Evolutionary conservation across 805 yeast species (phyloP).

Genomic region (Hemisphaericaspora nanyangensis): DNA sequence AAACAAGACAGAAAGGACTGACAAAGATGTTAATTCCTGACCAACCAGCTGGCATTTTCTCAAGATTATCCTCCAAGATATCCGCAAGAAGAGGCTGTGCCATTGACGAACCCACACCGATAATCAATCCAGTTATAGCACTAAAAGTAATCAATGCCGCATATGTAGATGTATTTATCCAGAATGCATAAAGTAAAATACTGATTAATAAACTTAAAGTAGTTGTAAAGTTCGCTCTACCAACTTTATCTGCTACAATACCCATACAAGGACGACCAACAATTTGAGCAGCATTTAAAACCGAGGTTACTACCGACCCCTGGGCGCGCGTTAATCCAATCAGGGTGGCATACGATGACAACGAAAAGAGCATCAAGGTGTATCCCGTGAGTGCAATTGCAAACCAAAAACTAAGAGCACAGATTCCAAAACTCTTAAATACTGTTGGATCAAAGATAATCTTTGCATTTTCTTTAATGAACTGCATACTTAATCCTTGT

Average conservation of each 20-base stretch:
- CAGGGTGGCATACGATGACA: slow-evolving; percentile 36
- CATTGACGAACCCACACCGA: slow-evolving; percentile 28
- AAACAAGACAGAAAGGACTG: slow-evolving; percentile 33
- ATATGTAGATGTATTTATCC: slow-evolving; percentile 35
- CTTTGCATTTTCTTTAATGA: slow-evolving; percentile 19
- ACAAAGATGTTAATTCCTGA: slow-evolving; percentile 33
- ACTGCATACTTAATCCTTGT: slow-evolving; percentile 17
- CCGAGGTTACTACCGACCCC: slow-evolving; percentile 30
- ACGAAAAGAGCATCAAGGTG: slow-evolving; percentile 30
- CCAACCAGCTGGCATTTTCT: slow-evolving; percentile 38
- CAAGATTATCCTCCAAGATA: slow-evolving; percentile 13
- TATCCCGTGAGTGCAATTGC: slow-evolving; percentile 36
- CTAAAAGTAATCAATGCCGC: slow-evolving; percentile 28
- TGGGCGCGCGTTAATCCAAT: slow-evolving; percentile 41
- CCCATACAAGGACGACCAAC: slow-evolving; percentile 52
- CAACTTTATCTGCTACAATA: slow-evolving; percentile 41
- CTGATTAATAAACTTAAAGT: slow-evolving; percentile 18
- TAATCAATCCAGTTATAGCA: slow-evolving; percentile 24
- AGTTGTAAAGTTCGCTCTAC: slow-evolving; percentile 38
- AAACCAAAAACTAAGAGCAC: slow-evolving; percentile 30
- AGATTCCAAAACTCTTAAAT: slow-evolving; percentile 20
- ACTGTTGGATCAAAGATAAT: slow-evolving; percentile 33
- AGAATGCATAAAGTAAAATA: slow-evolving; percentile 29
- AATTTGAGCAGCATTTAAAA: slow-evolving; percentile 40
- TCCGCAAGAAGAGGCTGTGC: slow-evolving; percentile 24